Base-by-base conservation (phyloP, 2,329 filamentous ascomycete genomes). In the Alternaria arbusti region DNA sequence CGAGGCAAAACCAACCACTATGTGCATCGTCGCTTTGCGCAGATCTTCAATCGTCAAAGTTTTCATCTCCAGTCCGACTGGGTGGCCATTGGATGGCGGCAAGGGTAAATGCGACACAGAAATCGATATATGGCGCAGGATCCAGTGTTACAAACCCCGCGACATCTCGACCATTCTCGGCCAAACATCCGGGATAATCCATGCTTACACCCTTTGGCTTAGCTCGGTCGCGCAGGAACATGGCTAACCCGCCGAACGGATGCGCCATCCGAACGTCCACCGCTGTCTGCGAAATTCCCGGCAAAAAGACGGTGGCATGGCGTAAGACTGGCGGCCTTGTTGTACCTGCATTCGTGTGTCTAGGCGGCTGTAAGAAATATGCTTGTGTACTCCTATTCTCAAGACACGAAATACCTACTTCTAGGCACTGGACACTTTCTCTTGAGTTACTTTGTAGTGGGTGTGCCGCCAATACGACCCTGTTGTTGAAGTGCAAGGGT, bases 111-210 rank as follows among this genome's bases (percentile, higher is more conserved):
- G 49, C 30, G 40, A 43, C 32, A 54, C 49, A 54, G 28, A 22
- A 66, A 54, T 62, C 63, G 56, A 64, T 62, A 63, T 47, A 43
- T 43, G 57, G 54, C 63, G 45, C 52, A 46, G 13, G 43, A 50
- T 52, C 51, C 47, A 44, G 25, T 36, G 50, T 52, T 40, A 52
- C 22, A 59, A 59, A 67, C 65, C 65, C 67, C 64, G 70, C 73
- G 71, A 61, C 44, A 52, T 22, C 61, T 57, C 66, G 64, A 63
- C 68, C 71, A 50, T 65, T 74, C 66, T 63, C 64, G 72, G 70
- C 55, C 59, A 69, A 61, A 66, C 28, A 54, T 52, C 74, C 72
- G 71, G 32, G 49, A 49, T 54, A 56, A 47, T 61, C 65, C 58
- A 54, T 59, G 44, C 54, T 28, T n/a, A 20, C 49, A 55, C 20